phyloP scores from a whole-genome alignment of 495 filamentous ascomycete genomes.

The Penicillium flavigenum region DNA sequence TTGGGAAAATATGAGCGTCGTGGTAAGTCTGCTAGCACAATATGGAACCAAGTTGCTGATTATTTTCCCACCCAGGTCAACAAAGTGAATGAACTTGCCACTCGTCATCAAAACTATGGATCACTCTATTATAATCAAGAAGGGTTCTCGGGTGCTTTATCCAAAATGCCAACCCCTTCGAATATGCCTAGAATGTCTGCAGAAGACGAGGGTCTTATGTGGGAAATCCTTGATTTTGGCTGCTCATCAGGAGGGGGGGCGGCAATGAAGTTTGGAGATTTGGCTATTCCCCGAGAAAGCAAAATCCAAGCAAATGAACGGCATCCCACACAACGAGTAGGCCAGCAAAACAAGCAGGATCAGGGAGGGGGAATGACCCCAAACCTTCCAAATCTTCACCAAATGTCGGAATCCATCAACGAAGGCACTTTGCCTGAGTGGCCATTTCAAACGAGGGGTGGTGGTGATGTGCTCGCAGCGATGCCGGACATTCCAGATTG shows the following conservation, averaged over 20 bases:
- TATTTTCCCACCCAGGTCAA: not conserved
- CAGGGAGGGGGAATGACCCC: not conserved
- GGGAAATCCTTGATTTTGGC: constrained; percentile 33
- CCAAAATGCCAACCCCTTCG: constrained; percentile 30
- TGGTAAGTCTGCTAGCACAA: constrained; percentile 14
- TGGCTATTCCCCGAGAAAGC: not conserved
- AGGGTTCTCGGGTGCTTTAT: constrained; percentile 25
- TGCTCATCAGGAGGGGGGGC: constrained; percentile 11
- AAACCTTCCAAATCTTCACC: not conserved
- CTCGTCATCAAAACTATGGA: constrained; percentile 27
- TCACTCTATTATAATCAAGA: constrained; percentile 35
- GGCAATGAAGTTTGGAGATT: not conserved
- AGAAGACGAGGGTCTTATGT: constrained; percentile 31
- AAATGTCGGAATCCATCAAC: not conserved
- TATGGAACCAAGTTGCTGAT: not conserved
- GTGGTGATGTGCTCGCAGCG: constrained; percentile 11
- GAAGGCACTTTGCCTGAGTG: constrained; percentile 15
- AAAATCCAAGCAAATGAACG: not conserved
- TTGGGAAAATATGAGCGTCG: constrained; percentile 27
- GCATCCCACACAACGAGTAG: not conserved
- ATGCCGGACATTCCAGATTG: constrained; percentile 34
- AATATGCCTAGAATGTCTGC: constrained; percentile 31
- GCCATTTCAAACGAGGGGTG: constrained; percentile 18
- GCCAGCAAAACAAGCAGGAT: not conserved
- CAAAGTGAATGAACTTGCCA: constrained; percentile 26